A percentile compares a stretch with the other conserved stretches of the same genome.
Conservation (phyloP, 148 eudicot genomes). For the Vaccinium vitisidaea region DNA sequence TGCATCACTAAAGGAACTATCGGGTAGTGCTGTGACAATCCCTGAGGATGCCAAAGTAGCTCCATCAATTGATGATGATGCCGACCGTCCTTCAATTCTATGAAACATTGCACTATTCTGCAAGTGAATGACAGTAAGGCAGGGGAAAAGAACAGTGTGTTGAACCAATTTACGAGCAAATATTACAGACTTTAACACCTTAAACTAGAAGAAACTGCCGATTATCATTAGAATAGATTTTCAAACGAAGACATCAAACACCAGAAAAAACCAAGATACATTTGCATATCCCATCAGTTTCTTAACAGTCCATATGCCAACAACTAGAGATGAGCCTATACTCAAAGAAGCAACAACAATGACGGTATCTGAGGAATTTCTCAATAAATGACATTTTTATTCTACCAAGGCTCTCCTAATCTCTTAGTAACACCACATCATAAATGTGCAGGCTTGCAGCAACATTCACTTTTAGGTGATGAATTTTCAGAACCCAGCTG, state of each 20-base stretch:
- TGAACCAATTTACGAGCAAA: background rate
- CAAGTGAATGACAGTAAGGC: background rate
- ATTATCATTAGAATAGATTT: background rate
- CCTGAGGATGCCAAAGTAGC: conserved; percentile 19
- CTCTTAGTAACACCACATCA: background rate
- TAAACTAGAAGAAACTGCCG: background rate
- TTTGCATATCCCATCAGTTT: background rate
- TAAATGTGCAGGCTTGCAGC: background rate
- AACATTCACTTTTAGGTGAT: background rate
- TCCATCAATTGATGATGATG: conserved; percentile 23
- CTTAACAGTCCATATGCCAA: background rate
- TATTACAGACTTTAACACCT: background rate
- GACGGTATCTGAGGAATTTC: background rate
- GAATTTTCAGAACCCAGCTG: background rate
- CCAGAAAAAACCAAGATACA: background rate
- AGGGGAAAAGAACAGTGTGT: background rate
- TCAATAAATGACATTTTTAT: conserved; percentile 7
- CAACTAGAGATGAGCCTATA: background rate
- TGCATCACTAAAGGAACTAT: conserved; percentile 16
- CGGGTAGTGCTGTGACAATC: conserved; percentile 10
- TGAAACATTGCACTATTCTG: conserved; percentile 21
- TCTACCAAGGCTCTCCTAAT: background rate
- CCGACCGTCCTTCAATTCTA: conserved; percentile 20
- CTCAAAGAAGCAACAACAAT: background rate
- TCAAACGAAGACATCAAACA: background rate